Evolutionary conservation across 371 early-diverging fungal species (phyloP).

Genomic region (Apophysomyces ossiformis): DNA sequence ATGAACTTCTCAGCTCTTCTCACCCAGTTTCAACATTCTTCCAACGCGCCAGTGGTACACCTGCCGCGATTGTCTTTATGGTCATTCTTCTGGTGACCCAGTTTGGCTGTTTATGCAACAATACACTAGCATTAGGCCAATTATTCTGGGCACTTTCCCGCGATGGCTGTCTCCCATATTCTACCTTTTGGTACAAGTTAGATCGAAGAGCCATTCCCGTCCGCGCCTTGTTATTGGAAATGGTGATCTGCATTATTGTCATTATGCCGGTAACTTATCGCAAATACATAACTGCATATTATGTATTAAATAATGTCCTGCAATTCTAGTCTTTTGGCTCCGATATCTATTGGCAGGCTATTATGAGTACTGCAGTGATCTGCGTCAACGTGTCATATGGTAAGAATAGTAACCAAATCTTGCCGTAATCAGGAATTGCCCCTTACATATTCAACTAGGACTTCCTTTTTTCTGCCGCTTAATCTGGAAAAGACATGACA

Average conservation of each 20-base stretch:
- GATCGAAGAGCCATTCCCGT: slow-evolving; percentile 21
- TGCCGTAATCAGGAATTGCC: slow-evolving; percentile 7
- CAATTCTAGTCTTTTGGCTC: slow-evolving; percentile 22
- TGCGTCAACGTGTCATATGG: slow-evolving; percentile 32
- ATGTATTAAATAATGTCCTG: background rate
- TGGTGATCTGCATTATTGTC: slow-evolving; percentile 23
- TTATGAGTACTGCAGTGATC: slow-evolving; percentile 32
- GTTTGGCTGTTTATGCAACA: slow-evolving; percentile 27
- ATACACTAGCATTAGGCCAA: slow-evolving; percentile 22
- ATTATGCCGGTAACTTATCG: slow-evolving; percentile 32
- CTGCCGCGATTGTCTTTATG: slow-evolving; percentile 26
- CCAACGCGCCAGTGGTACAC: slow-evolving; percentile 21
- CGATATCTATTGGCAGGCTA: slow-evolving; percentile 28
- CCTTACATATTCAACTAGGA: slow-evolving; percentile 13
- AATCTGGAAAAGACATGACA: slow-evolving; percentile 21
- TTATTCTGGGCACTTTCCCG: slow-evolving; percentile 35
- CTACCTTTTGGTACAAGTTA: slow-evolving; percentile 29
- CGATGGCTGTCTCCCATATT: slow-evolving; percentile 27
- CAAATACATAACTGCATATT: background rate
- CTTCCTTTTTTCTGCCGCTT: slow-evolving; percentile 33
- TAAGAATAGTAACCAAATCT: slow-evolving; percentile 11
- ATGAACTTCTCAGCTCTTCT: slow-evolving; percentile 21
- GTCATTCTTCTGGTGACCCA: slow-evolving; percentile 29
- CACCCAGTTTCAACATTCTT: slow-evolving; percentile 30
- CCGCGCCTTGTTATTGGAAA: slow-evolving; percentile 21